These are phyloP conservation scores for Scenedesmus sp. DNA, from an alignment of 163 green algal genomes.

Conservation along the genomic window DNA sequence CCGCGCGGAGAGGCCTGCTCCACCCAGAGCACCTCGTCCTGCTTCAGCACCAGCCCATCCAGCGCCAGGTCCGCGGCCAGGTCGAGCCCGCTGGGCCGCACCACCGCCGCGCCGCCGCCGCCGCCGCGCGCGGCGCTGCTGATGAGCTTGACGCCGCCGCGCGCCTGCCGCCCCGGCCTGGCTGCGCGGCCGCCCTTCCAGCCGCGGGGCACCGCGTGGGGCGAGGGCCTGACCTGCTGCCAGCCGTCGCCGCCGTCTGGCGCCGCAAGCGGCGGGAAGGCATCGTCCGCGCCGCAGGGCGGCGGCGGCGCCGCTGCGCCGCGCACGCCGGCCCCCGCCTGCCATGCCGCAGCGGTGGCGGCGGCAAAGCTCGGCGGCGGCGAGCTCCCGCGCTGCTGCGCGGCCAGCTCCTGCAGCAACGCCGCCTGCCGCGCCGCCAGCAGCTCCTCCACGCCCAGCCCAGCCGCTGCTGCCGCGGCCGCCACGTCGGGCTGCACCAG, in stretches of 20 bases:
- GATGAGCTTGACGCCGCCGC: constrained; percentile 2
- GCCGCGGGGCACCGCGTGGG: constrained; percentile 2
- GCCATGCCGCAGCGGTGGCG: constrained; percentile 6
- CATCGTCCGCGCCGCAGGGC: no score
- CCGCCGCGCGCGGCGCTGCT: background rate
- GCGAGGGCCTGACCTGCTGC: background rate
- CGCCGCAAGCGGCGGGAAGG: no score
- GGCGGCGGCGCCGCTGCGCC: no score
- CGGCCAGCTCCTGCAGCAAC: constrained; percentile 2
- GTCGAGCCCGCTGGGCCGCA: constrained; percentile 17
- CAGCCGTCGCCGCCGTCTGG: background rate
- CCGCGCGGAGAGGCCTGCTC: background rate
- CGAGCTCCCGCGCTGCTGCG: background rate
- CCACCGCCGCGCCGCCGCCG: background rate
- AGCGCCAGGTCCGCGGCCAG: constrained; percentile 13
- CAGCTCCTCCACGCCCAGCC: constrained; percentile 8
- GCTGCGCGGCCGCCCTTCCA: constrained; percentile 16
- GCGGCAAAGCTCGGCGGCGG: background rate
- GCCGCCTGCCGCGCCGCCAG: constrained; percentile 24
- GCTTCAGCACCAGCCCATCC: constrained; percentile 19
- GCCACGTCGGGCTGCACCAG: background rate
- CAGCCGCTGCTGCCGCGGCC: background rate
- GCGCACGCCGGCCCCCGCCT: no score
- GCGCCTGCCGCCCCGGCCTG: background rate
- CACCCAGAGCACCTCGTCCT: constrained; percentile 5